These are phyloP conservation scores for Coelastrella sp. DNA, from an alignment of 139 green algal genomes.

Conservation along the genomic window DNA sequence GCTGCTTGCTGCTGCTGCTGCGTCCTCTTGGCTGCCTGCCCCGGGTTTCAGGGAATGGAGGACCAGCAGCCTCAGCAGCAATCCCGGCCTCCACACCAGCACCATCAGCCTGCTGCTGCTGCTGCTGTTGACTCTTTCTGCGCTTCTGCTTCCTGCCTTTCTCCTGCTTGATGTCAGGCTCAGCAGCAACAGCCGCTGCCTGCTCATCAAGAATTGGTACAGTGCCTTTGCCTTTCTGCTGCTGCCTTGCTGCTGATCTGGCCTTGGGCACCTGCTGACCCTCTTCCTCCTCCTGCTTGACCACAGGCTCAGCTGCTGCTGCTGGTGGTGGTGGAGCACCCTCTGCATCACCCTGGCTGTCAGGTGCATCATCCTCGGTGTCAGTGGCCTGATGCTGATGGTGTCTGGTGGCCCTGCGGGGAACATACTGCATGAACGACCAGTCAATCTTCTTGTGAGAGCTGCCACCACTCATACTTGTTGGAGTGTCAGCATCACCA, in stretches of 20 bases:
- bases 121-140: neutral
- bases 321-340: neutral
- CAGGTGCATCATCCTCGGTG: neutral
- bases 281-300: conserved; percentile 27
- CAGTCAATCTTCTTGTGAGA: conserved; percentile 4
- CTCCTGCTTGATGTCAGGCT: neutral
- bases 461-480: neutral
- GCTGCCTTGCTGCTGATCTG: neutral
- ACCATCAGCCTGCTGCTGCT: neutral
- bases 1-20: conserved; percentile 4
- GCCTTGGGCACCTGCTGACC: neutral
- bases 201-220: neutral
- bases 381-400: neutral
- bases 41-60: neutral
- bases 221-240: neutral
- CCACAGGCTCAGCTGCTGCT: conserved; percentile 13
- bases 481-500: neutral
- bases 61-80: neutral
- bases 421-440: neutral
- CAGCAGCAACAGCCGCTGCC: neutral
- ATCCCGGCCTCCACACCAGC: neutral
- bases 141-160: neutral
- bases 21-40: neutral
- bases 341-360: neutral
- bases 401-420: conserved; percentile 5